Evolutionary conservation across 768 basidiomycete genomes (phyloP).

Genomic region (Gloeophyllum trabeum): DNA sequence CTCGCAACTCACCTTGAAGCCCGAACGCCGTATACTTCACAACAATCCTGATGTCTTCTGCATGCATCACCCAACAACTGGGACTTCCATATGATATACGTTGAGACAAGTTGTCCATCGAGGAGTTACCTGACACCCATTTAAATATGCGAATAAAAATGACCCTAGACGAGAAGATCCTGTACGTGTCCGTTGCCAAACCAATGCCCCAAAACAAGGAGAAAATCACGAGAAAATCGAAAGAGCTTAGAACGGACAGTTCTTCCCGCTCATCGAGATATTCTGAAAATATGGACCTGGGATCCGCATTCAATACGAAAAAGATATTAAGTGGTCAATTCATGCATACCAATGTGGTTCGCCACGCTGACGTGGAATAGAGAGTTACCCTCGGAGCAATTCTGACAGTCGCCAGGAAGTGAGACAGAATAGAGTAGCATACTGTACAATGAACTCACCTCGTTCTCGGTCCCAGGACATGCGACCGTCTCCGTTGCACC

Average conservation of each 20-base stretch:
- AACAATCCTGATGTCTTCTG: no score
- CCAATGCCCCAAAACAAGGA: no score
- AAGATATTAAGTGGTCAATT: neutral
- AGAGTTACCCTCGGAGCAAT: constrained; percentile 15
- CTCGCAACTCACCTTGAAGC: no score
- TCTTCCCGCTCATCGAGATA: constrained; percentile 13
- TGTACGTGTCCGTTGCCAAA: no score
- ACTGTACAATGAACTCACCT: constrained; percentile 5
- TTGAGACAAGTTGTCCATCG: no score
- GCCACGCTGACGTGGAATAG: constrained; percentile 10
- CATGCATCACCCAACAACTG: no score
- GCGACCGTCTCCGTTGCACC: constrained; percentile 12
- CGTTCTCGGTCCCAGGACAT: constrained; percentile 19
- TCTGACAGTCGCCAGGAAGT: constrained; percentile 4
- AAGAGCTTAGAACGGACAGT: constrained; percentile 7
- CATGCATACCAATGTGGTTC: constrained; percentile 16
- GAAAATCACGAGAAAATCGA: neutral
- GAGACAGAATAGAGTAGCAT: neutral
- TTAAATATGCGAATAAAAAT: no score
- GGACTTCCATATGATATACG: no score
- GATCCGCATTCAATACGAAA: neutral
- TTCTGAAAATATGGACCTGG: constrained; percentile 13
- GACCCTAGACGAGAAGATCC: no score
- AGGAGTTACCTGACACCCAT: no score
- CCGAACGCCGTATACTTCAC: no score